Percentiles rank a stretch among this genome's conserved stretches.
Conservation (phyloP, 495 filamentous ascomycete species). For the Venustampulla echinocandica region DNA sequence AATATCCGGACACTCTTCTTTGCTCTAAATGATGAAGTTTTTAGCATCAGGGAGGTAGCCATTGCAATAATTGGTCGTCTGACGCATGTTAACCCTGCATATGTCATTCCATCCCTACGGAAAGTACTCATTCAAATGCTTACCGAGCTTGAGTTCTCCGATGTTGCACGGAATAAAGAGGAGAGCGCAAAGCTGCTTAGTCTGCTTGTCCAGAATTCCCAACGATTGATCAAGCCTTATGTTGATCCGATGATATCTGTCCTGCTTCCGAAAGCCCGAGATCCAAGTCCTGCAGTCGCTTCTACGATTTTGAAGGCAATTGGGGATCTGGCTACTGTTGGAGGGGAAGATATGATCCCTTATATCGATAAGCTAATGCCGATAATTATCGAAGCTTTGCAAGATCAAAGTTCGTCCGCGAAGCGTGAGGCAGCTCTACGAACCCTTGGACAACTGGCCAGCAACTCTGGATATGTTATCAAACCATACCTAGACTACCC, state of each 20-base stretch:
- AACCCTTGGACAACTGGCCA: constrained; percentile 85
- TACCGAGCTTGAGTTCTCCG: constrained; percentile 93
- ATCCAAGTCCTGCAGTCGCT: constrained; percentile 76
- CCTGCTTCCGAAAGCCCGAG: constrained; percentile 77
- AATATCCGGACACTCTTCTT: constrained; percentile 93
- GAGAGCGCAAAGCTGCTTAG: constrained; percentile 91
- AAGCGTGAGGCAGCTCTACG: constrained; percentile 88
- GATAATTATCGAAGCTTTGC: constrained; percentile 83
- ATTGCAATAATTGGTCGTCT: constrained; percentile 94
- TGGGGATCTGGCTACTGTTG: constrained; percentile 86
- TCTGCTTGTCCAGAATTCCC: constrained; percentile 81
- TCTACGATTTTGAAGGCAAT: constrained; percentile 88
- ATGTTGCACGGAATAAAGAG: constrained; percentile 85
- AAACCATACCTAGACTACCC: constrained; percentile 93
- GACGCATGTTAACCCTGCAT: constrained; percentile 85
- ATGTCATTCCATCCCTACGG: constrained; percentile 88
- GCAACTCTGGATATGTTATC: constrained; percentile 95
- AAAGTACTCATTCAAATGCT: constrained; percentile 94
- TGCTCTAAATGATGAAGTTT: constrained; percentile 91
- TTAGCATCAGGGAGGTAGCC: constrained; percentile 83
- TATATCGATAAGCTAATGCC: constrained; percentile 90
- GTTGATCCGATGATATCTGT: constrained; percentile 91
- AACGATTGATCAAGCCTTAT: constrained; percentile 85
- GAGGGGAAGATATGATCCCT: constrained; percentile 78
- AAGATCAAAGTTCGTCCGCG: constrained; percentile 78